Evolutionary conservation across 1,284 basidiomycete genomes (phyloP), one percentile per base, ranked within the genome.

Genomic region (Rhodofomes roseus): DNA sequence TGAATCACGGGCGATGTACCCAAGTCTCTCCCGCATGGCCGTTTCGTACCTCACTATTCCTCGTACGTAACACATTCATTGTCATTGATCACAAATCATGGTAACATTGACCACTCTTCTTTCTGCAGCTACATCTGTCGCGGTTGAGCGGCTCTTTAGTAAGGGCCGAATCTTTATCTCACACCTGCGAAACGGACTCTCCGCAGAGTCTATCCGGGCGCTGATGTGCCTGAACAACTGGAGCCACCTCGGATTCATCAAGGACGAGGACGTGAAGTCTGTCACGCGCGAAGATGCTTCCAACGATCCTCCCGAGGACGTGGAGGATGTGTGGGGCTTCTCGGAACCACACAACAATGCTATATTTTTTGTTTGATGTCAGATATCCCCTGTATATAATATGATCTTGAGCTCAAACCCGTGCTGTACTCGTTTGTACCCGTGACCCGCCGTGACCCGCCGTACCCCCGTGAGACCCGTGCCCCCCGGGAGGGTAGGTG

Each of bases 101-200:
- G n/a, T n/a, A 31, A 34, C 27, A 8, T 23, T 20, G 27, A 16
- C 14, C 29, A 12, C 48, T 6, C n/a, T 18, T 37, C 27, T 8
- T 50, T 8, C 41, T 25, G 22, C 55, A 72, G 69, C 67, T 16
- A 69, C 65, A 20, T 71, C 73, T 23, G 66, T 72, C 31, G 70
- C 69, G 60, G 65, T 74, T 56, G 71, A 74, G 59, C 65, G 65
- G 8, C 50, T 71, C 4, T 76, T 75, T 60, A 72, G 71, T 57
- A 53, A 61, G 9, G 71, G 72, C 1, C 63, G 66, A 4, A 56
- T 74, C 25, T 56, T 76, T 12, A 61, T 76, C 1, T 66, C 65
- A 0, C 71, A 74, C 55, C 54, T 71, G 6, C 62, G 67, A 4
- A 75, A 70, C 57, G 57, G 68, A 0, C 66, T 76, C 11, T 69